Percentiles rank a stretch among this genome's conserved stretches.
Evolutionary conservation across 164 flowering plant species (phyloP).

Genomic region (grape (Vitis vinifera)): ASM3070453v1 NC_081820.1:22993501-22994000

Average conservation of each 20-base stretch:
- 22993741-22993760: constrained; percentile 68
- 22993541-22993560: too few relatives aligned
- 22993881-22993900: constrained; percentile 80
- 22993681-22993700: constrained; percentile 73
- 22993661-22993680: constrained; percentile 75
- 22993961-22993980: constrained; percentile 69
- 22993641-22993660: constrained; percentile 68
- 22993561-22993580: too few relatives aligned
- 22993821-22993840: constrained; percentile 73
- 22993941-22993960: constrained; percentile 81
- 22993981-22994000: constrained; percentile 79
- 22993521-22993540: constrained; percentile 19
- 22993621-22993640: constrained; percentile 38
- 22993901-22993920: constrained; percentile 74
- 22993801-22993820: constrained; percentile 55
- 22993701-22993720: constrained; percentile 68
- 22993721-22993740: constrained; percentile 65
- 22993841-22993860: constrained; percentile 77
- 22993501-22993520: constrained; percentile 68
- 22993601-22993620: background rate
- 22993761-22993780: constrained; percentile 65
- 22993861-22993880: constrained; percentile 71
- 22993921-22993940: constrained; percentile 73
- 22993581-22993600: too few relatives aligned
- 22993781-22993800: constrained; percentile 61